Conservation (phyloP, 345 rosid genomes). For the Corchorus olitorius region DNA sequence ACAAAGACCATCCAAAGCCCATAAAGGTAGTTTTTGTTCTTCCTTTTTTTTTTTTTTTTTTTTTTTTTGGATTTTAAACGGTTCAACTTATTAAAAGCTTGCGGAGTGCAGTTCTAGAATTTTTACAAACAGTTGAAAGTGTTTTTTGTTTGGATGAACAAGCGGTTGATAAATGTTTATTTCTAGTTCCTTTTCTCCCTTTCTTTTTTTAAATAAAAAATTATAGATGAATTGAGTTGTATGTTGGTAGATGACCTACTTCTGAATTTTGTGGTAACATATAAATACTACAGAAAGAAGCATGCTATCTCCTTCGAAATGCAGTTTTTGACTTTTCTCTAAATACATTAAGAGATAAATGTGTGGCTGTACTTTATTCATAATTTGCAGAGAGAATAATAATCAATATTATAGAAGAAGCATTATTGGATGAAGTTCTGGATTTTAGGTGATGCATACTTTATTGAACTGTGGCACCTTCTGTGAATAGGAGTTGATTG, state of each 20-base stretch:
- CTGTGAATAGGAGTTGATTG: background rate
- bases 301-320: background rate
- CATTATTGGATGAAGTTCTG: background rate
- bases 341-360: background rate
- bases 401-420: background rate
- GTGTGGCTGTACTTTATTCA: background rate
- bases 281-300: background rate
- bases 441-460: background rate
- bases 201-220: background rate
- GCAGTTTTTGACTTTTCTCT: background rate
- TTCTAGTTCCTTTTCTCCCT: background rate
- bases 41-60: no score
- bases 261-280: background rate
- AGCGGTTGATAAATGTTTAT: background rate
- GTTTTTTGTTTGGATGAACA: background rate
- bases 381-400: background rate
- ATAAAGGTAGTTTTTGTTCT: conserved; percentile 59
- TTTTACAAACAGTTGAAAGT: background rate
- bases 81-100: background rate
- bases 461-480: background rate
- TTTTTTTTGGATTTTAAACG: background rate
- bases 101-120: background rate
- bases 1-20: conserved; percentile 93
- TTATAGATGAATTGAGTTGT: background rate
- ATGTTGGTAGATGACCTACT: background rate